Base-by-base conservation (phyloP, 2,329 filamentous ascomycete species). In the Nakataea oryzae region DNA sequence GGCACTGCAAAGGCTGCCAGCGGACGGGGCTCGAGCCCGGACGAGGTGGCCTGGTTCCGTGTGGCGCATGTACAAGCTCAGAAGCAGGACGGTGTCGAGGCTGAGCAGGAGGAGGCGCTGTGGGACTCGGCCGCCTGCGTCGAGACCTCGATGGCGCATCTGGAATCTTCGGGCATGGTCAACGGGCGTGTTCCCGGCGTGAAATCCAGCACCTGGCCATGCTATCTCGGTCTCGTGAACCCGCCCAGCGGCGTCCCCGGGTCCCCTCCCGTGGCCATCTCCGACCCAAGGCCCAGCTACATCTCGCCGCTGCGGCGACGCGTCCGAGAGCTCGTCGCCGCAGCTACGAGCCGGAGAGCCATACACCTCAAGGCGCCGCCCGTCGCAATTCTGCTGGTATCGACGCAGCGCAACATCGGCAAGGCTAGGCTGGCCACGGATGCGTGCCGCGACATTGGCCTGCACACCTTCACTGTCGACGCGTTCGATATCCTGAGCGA, bases 401-500 rank as follows among this genome's bases (percentile, higher is more conserved):
- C 95, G 1, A 96, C 91, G 2, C 95, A 99, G 74, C 86, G 95
- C 57, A 90, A 91, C 64, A 96, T 97, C 67, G 95, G 95, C 59
- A 99, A 99, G 73, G 81, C 90, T n/a, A 89, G 87, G 3, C 76
- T 92, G 27, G 91, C 91, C 0, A 81, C 79, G 1, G 84, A 85
- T 56, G 92, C 93, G 5, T 96, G 92, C 72, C 83, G 89, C 3
- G 93, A 97, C 69, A 88, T 97, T 65, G 95, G 95, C 3, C 79
- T 97, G 21, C 95, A 99, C 72, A 89, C 87, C 0, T 97, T 96
- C 71, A 76, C 85, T 0, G 90, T 99, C 61, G 92, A 97, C 72
- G 90, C 91, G 0, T 96, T 96, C 69, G 95, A 99, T 69, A 91
- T 99, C 55, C 79, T 96, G 5, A 93, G 91, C n/a, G 93, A 97